A percentile compares a stretch with the other conserved stretches of the same genome.
phyloP scores from a whole-genome alignment of 768 basidiomycete species.

The Boletus insuetus region DNA sequence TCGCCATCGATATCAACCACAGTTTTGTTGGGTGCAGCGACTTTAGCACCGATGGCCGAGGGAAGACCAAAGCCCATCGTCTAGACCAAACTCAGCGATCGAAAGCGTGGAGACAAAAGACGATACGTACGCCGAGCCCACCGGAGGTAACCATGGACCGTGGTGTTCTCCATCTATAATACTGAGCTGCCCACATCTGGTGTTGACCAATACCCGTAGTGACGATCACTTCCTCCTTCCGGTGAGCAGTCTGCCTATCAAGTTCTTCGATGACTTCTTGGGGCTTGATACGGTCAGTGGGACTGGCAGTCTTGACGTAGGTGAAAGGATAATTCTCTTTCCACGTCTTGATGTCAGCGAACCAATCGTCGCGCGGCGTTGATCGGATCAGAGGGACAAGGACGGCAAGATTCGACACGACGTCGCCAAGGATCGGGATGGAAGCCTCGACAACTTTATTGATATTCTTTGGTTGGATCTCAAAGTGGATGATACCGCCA shows the following conservation, averaged over 20 bases:
- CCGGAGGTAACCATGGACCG: conserved; percentile 90
- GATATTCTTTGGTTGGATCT: conserved; percentile 97
- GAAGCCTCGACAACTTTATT: conserved; percentile 98
- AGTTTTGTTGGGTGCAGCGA: conserved; percentile 88
- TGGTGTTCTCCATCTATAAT: conserved; percentile 88
- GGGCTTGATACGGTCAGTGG: conserved; percentile 81
- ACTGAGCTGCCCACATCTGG: conserved; percentile 99
- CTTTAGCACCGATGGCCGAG: conserved; percentile 93
- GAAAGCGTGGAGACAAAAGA: not conserved
- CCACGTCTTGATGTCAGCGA: conserved; percentile 77
- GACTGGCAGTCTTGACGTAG: conserved; percentile 56
- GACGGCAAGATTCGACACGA: conserved; percentile 73
- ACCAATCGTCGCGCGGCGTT: conserved; percentile 74
- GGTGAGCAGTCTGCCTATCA: conserved; percentile 70
- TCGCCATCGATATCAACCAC: conserved; percentile 98
- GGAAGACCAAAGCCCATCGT: conserved; percentile 99
- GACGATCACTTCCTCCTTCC: conserved; percentile 85
- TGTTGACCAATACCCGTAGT: conserved; percentile 98
- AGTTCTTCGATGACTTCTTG: conserved; percentile 96
- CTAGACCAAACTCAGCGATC: conserved; percentile 34
- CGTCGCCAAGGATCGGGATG: conserved; percentile 93
- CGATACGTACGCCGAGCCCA: conserved; percentile 77
- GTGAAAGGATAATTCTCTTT: conserved; percentile 90
- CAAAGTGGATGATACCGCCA: conserved; percentile 99
- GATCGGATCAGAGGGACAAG: conserved; percentile 77